Evolutionary conservation across 2,329 filamentous ascomycete genomes (phyloP).

Genomic region (Pleomassaria siparia): DNA sequence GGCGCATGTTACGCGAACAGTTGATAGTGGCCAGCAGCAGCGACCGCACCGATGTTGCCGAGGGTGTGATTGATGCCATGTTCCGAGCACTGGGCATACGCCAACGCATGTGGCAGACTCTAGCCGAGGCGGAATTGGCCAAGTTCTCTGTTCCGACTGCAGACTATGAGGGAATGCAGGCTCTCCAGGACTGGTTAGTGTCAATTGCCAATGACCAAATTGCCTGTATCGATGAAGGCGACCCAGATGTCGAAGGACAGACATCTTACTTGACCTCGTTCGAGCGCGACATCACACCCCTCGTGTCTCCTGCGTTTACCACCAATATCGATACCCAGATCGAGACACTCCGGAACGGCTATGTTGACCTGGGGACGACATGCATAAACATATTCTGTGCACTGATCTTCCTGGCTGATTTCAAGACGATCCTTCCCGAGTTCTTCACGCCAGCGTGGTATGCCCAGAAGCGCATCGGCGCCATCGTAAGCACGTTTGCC

Average conservation of each 20-base stretch:
- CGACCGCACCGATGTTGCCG: slow-evolving; percentile 83
- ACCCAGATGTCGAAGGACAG: slow-evolving; percentile 62
- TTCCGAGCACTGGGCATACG: slow-evolving; percentile 80
- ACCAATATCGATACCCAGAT: slow-evolving; percentile 71
- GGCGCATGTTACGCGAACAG: slow-evolving; percentile 96
- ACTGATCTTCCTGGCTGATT: slow-evolving; percentile 89
- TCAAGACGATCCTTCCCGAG: slow-evolving; percentile 76
- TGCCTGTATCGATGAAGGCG: slow-evolving; percentile 85
- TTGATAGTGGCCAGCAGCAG: slow-evolving; percentile 82
- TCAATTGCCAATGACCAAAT: slow-evolving; percentile 98
- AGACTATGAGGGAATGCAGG: slow-evolving; percentile 72
- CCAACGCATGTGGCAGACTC: slow-evolving; percentile 81
- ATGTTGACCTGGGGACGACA: slow-evolving; percentile 92
- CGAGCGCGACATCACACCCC: slow-evolving; percentile 76
- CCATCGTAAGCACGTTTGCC: slow-evolving; percentile 91
- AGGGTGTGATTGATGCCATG: slow-evolving; percentile 96
- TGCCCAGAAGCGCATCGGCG: slow-evolving; percentile 79
- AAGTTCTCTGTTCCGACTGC: slow-evolving; percentile 64
- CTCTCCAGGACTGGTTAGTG: slow-evolving; percentile 84
- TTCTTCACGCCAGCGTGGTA: slow-evolving; percentile 96
- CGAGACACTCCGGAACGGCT: slow-evolving; percentile 77
- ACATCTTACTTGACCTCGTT: slow-evolving; percentile 85
- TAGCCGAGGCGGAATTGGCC: slow-evolving; percentile 81
- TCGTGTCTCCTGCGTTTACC: slow-evolving; percentile 79
- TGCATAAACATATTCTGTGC: slow-evolving; percentile 85